Evolutionary conservation across 2,329 filamentous ascomycete species (phyloP).

Genomic region (Exophiala viscosa): DNA sequence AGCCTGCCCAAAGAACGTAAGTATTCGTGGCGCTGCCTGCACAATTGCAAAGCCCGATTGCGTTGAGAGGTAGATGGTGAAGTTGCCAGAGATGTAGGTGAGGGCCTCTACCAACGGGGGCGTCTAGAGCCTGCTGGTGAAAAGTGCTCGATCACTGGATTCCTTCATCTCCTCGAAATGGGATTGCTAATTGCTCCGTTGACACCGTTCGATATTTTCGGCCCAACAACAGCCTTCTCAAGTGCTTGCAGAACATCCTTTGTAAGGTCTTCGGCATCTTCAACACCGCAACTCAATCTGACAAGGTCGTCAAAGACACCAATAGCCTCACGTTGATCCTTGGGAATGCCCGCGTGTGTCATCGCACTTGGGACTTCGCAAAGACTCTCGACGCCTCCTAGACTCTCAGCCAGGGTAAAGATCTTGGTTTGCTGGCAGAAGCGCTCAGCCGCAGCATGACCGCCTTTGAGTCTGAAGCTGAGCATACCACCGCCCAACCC

Average conservation of each 20-base stretch:
- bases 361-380: conserved; percentile 91
- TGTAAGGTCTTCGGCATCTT: conserved; percentile 81
- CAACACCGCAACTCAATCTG: conserved; percentile 86
- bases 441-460: conserved; percentile 76
- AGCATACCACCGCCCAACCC: conserved; percentile 97
- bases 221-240: conserved; percentile 64
- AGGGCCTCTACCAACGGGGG: too few relatives aligned
- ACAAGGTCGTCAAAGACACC: conserved; percentile 95
- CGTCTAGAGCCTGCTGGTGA: too few relatives aligned
- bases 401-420: conserved; percentile 87
- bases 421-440: conserved; percentile 89
- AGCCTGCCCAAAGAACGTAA: too few relatives aligned
- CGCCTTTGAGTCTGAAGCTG: conserved; percentile 88
- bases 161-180: conserved; percentile 2
- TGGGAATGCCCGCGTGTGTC: conserved; percentile 95
- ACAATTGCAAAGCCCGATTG: too few relatives aligned
- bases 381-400: conserved; percentile 88
- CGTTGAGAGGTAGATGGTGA: too few relatives aligned
- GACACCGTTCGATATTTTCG: conserved; percentile 44
- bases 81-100: too few relatives aligned
- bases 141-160: neutral
- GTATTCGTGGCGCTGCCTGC: too few relatives aligned
- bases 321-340: conserved; percentile 82
- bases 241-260: conserved; percentile 79
- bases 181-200: conserved; percentile 13